These are phyloP conservation scores for Terana coerulea DNA, from an alignment of 768 basidiomycete species.

Conservation along the genomic window DNA sequence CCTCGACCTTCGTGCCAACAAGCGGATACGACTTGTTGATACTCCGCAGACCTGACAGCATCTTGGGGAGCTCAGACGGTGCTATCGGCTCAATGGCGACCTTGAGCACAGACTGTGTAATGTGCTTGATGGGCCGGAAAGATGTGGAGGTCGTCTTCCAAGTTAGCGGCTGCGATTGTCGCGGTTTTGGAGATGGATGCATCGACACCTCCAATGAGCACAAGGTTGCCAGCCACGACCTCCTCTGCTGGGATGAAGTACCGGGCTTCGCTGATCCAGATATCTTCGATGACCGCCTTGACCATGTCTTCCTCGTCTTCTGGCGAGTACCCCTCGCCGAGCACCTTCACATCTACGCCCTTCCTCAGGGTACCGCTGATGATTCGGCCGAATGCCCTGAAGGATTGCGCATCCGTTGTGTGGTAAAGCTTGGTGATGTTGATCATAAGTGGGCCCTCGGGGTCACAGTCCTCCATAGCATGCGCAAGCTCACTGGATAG, in stretches of 20 bases:
- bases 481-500: slow-evolving; percentile 74
- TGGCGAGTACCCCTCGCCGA: slow-evolving; percentile 97
- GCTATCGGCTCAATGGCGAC: slow-evolving; percentile 98
- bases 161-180: slow-evolving; percentile 69
- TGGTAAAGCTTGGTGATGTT: slow-evolving; percentile 95
- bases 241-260: slow-evolving; percentile 85
- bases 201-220: slow-evolving; percentile 90
- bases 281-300: slow-evolving; percentile 73
- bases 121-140: slow-evolving; percentile 95
- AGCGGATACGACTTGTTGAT: slow-evolving; percentile 98
- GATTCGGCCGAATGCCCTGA: slow-evolving; percentile 93
- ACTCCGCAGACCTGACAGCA: slow-evolving; percentile 94
- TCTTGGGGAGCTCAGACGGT: slow-evolving; percentile 97
- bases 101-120: slow-evolving; percentile 95
- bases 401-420: slow-evolving; percentile 93
- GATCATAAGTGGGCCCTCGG: slow-evolving; percentile 87
- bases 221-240: slow-evolving; percentile 87
- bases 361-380: slow-evolving; percentile 87
- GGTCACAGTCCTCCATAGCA: slow-evolving; percentile 79
- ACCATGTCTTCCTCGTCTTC: slow-evolving; percentile 99
- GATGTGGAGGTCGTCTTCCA: slow-evolving; percentile 87
- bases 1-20: slow-evolving; percentile 93
- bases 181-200: slow-evolving; percentile 94
- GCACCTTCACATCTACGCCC: slow-evolving; percentile 86
- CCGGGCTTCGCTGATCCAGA: slow-evolving; percentile 92